These are phyloP conservation scores for Aquanectria penicillioides DNA, from an alignment of 2,329 filamentous ascomycete species.

Conservation along the genomic window DNA sequence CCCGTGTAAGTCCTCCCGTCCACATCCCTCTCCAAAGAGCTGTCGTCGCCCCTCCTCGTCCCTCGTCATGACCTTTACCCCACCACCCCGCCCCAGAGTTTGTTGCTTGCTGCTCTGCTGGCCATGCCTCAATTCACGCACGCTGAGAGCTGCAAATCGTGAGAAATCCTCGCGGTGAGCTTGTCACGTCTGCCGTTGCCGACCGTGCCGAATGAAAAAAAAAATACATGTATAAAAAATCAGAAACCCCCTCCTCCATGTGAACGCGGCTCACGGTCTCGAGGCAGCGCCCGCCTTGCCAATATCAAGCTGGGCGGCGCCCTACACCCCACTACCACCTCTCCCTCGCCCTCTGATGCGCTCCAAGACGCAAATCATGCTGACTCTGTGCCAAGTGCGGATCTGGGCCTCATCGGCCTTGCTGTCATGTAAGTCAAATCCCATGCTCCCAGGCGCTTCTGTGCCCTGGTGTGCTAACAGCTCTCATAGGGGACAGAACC, in stretches of 20 bases:
- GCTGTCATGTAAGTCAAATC: constrained; percentile 78
- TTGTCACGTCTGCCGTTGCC: constrained; percentile 7
- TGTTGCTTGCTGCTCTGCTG: constrained; percentile 28
- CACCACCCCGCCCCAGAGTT: constrained; percentile 51
- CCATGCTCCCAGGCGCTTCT: constrained; percentile 28
- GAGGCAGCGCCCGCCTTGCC: constrained; percentile 76
- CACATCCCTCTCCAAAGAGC: constrained; percentile 1
- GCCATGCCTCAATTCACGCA: constrained; percentile 49
- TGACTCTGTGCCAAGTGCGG: constrained; percentile 74
- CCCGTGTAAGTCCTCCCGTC: constrained; percentile 68
- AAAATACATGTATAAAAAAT: too few species aligned
- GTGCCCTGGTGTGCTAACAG: constrained; percentile 25
- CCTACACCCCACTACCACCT: constrained; percentile 51
- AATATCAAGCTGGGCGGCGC: constrained; percentile 76
- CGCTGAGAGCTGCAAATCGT: constrained; percentile 36
- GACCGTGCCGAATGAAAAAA: neutral
- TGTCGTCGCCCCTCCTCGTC: constrained; percentile 38
- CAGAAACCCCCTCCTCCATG: constrained; percentile 37
- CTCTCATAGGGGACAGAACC: constrained; percentile 74
- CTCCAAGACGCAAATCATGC: constrained; percentile 56
- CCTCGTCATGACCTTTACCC: constrained; percentile 46
- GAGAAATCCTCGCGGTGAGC: constrained; percentile 28
- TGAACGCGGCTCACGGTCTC: constrained; percentile 49
- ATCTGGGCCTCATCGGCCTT: constrained; percentile 92
- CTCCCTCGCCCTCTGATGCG: constrained; percentile 39